These are phyloP conservation scores for Calvatia gigantea DNA, from an alignment of 768 basidiomycete genomes.

Conservation along the genomic window DNA sequence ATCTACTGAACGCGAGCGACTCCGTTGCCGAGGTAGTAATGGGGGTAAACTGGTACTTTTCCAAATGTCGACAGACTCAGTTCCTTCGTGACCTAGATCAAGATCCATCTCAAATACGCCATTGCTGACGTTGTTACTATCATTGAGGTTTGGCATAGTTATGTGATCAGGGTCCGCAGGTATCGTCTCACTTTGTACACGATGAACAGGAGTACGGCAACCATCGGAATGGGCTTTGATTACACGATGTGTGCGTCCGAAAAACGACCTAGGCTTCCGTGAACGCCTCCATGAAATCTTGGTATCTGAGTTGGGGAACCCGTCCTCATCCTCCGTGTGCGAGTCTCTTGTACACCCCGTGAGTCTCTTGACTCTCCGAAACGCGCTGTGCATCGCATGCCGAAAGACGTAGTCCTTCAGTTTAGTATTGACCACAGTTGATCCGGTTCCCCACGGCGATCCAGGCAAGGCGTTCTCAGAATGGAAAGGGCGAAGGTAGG, in stretches of 20 bases:
- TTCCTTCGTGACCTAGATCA: conserved; percentile 19
- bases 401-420: conserved; percentile 95
- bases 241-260: conserved; percentile 36
- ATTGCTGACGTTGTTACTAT: conserved; percentile 26
- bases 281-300: conserved; percentile 17
- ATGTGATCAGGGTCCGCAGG: conserved; percentile 34
- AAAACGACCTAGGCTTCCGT: conserved; percentile 35
- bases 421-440: conserved; percentile 90
- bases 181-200: conserved; percentile 61
- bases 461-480: conserved; percentile 39
- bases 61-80: conserved; percentile 18
- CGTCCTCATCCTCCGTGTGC: conserved; percentile 54
- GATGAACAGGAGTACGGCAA: conserved; percentile 43
- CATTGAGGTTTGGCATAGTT: conserved; percentile 6
- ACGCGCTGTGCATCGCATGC: conserved; percentile 45
- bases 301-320: conserved; percentile 28
- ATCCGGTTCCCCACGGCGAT: conserved; percentile 75
- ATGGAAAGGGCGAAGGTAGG: conserved; percentile 35
- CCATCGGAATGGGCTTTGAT: conserved; percentile 37
- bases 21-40: conserved; percentile 38
- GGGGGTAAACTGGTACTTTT: conserved; percentile 24
- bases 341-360: conserved; percentile 33
- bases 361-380: conserved; percentile 67
- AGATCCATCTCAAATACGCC: conserved; percentile 45
- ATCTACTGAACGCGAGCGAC: conserved; percentile 41